Percentiles rank a stretch among this genome's conserved stretches.
These are phyloP conservation scores for Davidsoniella virescens DNA, from an alignment of 2,329 filamentous ascomycete genomes.

Conservation along the genomic window DNA sequence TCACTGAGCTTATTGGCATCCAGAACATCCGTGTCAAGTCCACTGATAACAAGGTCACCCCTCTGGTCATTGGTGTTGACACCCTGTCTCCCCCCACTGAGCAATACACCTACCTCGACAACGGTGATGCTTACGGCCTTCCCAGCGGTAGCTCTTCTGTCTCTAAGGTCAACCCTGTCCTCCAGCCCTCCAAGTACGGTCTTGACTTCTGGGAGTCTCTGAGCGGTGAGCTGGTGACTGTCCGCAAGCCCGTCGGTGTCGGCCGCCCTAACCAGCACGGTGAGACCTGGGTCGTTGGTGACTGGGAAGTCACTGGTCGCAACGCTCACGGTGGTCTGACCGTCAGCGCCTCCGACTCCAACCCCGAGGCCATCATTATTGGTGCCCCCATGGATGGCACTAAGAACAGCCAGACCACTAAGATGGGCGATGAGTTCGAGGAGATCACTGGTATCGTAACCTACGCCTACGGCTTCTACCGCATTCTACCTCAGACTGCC, in stretches of 20 bases:
- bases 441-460: slow-evolving; percentile 54
- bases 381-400: slow-evolving; percentile 49
- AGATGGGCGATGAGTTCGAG: slow-evolving; percentile 46
- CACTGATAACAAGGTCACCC: slow-evolving; percentile 34
- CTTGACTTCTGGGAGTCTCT: slow-evolving; percentile 62
- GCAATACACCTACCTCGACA: slow-evolving; percentile 45
- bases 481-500: slow-evolving; percentile 46
- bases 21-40: slow-evolving; percentile 36
- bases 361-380: slow-evolving; percentile 53
- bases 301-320: slow-evolving; percentile 45
- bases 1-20: slow-evolving; percentile 46
- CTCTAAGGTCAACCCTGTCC: slow-evolving; percentile 40
- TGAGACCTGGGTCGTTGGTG: slow-evolving; percentile 52
- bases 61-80: slow-evolving; percentile 44
- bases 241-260: slow-evolving; percentile 39
- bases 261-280: slow-evolving; percentile 46
- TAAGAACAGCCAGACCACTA: slow-evolving; percentile 39
- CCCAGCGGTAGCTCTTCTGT: slow-evolving; percentile 46
- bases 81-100: slow-evolving; percentile 41
- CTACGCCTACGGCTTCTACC: slow-evolving; percentile 52
- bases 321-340: slow-evolving; percentile 51
- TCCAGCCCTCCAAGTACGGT: slow-evolving; percentile 45
- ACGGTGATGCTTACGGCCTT: slow-evolving; percentile 46
- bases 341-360: slow-evolving; percentile 45
- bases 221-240: slow-evolving; percentile 48